A percentile compares a stretch with the other conserved stretches of the same genome.
Evolutionary conservation across 805 yeast genomes (phyloP).

Genomic region (Vanderwaltozyma yarrowii): DNA sequence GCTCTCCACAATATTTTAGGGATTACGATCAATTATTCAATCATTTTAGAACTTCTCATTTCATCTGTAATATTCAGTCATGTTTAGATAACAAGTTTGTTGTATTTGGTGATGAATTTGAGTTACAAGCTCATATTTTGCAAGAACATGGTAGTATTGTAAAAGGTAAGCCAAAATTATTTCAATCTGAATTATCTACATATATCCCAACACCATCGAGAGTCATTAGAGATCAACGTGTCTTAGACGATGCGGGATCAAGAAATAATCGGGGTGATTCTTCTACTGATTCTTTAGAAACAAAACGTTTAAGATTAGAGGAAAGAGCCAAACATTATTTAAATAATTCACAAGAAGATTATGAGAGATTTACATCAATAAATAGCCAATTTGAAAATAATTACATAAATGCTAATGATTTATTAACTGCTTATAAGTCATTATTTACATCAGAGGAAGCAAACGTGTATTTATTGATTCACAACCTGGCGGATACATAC

Average conservation of each 20-base stretch:
- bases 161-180: constrained; percentile 29
- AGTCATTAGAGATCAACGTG: constrained; percentile 13
- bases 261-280: constrained; percentile 12
- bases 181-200: constrained; percentile 56
- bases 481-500: constrained; percentile 50
- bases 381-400: constrained; percentile 41
- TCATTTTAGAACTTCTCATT: constrained; percentile 71
- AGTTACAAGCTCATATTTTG: constrained; percentile 78
- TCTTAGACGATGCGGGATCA: neutral
- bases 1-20: constrained; percentile 62
- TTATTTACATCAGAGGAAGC: constrained; percentile 38
- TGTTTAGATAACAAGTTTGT: constrained; percentile 89
- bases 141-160: constrained; percentile 48
- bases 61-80: constrained; percentile 59
- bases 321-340: constrained; percentile 80
- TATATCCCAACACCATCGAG: constrained; percentile 32
- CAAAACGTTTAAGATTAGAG: constrained; percentile 55
- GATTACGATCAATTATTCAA: constrained; percentile 63
- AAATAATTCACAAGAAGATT: constrained; percentile 38
- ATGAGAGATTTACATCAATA: constrained; percentile 39
- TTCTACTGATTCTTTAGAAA: constrained; percentile 29
- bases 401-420: constrained; percentile 37
- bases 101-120: constrained; percentile 80
- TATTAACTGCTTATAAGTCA: constrained; percentile 37
- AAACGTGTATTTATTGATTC: constrained; percentile 47